phyloP scores from a whole-genome alignment of 306 rosid genomes.

The Delonix regia region DNA sequence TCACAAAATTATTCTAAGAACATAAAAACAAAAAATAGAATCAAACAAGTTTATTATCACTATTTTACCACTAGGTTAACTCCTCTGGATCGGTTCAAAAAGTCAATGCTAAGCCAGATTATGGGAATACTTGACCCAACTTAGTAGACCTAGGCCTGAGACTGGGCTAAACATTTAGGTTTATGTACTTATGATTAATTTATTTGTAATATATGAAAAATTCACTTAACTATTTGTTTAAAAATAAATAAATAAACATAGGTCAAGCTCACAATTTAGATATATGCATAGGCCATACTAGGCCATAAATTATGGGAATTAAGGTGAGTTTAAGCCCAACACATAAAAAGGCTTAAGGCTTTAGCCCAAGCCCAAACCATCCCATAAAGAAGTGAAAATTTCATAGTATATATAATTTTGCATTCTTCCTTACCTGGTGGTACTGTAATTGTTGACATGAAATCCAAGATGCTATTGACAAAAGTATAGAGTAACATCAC shows the following conservation, averaged over 20 bases:
- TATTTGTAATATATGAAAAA: background rate
- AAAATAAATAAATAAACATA: background rate
- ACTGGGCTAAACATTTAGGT: background rate
- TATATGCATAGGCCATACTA: background rate
- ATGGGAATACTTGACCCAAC: background rate
- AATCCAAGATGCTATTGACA: conserved; percentile 30
- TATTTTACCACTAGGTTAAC: background rate
- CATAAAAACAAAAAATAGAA: too few species aligned
- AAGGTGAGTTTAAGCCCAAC: background rate
- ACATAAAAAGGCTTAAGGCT: background rate
- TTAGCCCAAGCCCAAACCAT: background rate
- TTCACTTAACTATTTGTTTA: background rate
- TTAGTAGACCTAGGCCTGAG: background rate
- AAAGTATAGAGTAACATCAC: conserved; percentile 31
- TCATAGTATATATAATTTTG: conserved; percentile 38
- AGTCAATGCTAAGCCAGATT: background rate
- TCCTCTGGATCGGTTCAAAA: background rate
- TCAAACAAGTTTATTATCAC: too few species aligned
- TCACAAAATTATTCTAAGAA: too few species aligned
- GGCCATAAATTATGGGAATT: background rate
- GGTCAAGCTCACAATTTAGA: background rate
- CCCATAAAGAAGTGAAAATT: background rate
- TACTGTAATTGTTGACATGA: conserved; percentile 28
- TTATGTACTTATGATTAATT: background rate
- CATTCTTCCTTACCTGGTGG: conserved; percentile 23